Evolutionary conservation across 2,329 filamentous ascomycete genomes (phyloP).

Genomic region (Herpotrichia juniperi): DNA sequence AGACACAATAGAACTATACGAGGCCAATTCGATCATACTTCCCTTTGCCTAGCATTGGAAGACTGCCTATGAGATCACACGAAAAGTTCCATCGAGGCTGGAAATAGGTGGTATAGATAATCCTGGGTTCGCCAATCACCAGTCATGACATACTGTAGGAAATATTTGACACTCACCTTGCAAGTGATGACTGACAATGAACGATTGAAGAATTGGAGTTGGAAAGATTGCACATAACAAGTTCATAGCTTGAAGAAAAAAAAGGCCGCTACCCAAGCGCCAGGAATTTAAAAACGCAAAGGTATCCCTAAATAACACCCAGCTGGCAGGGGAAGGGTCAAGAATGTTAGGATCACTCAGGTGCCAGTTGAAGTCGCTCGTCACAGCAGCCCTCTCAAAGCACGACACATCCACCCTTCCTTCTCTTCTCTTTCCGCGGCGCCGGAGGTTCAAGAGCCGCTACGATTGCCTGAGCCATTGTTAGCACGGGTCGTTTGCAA

Average conservation of each 20-base stretch:
- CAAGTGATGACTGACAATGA: not conserved
- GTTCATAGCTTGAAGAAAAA: constrained; percentile 33
- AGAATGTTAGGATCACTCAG: constrained; percentile 29
- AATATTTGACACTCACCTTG: not conserved
- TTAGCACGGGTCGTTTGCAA: constrained; percentile 13
- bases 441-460: constrained; percentile 88
- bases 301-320: constrained; percentile 47
- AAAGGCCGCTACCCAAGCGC: constrained; percentile 49
- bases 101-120: no score
- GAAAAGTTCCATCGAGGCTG: no score
- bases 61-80: no score
- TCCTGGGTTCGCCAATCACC: no score
- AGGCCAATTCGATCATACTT: no score
- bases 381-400: constrained; percentile 25
- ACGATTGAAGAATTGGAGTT: constrained; percentile 10
- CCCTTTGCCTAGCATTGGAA: no score
- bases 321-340: constrained; percentile 37
- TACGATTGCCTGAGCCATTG: constrained; percentile 77
- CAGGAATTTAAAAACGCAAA: constrained; percentile 38
- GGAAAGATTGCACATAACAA: constrained; percentile 22
- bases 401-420: constrained; percentile 43
- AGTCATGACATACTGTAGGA: no score
- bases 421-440: constrained; percentile 67
- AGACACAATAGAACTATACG: no score
- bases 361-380: not conserved